These are phyloP conservation scores for Blakeslea trispora DNA, from an alignment of 371 early-diverging fungal species.

Conservation along the genomic window DNA sequence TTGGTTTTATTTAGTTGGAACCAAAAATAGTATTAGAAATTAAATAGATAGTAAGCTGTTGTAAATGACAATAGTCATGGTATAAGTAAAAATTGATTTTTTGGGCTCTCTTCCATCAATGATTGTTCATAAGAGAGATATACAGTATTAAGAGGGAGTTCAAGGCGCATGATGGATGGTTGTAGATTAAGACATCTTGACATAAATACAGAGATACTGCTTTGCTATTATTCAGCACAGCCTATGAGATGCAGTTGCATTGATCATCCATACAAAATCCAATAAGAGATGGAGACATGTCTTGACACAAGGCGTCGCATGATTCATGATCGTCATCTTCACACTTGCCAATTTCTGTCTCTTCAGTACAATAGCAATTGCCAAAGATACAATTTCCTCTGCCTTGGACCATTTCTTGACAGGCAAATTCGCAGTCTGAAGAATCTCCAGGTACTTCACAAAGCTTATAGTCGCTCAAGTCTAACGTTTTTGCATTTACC, in stretches of 20 bases:
- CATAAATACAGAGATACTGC: background rate
- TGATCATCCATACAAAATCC: conserved; percentile 44
- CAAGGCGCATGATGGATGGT: too few species aligned
- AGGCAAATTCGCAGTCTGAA: conserved; percentile 29
- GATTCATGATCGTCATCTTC: conserved; percentile 44
- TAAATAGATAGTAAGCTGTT: too few species aligned
- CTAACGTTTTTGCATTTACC: conserved; percentile 13
- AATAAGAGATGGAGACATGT: conserved; percentile 31
- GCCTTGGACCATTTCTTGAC: conserved; percentile 25
- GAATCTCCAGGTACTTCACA: conserved; percentile 23
- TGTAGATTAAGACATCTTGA: background rate
- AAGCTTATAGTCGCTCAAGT: conserved; percentile 22
- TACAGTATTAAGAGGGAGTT: too few species aligned
- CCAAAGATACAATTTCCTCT: conserved; percentile 39
- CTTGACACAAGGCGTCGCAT: conserved; percentile 45
- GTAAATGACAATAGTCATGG: too few species aligned
- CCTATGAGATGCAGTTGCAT: conserved; percentile 40
- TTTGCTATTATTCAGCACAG: too few species aligned
- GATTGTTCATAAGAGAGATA: too few species aligned
- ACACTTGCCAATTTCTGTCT: conserved; percentile 32
- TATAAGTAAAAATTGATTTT: too few species aligned
- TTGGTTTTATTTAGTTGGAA: too few species aligned
- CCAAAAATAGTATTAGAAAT: too few species aligned
- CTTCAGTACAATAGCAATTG: conserved; percentile 44
- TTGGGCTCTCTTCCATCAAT: too few species aligned